phyloP scores from a whole-genome alignment of 108 stramenopile genomes.

The Skeletonema marinoi region DNA sequence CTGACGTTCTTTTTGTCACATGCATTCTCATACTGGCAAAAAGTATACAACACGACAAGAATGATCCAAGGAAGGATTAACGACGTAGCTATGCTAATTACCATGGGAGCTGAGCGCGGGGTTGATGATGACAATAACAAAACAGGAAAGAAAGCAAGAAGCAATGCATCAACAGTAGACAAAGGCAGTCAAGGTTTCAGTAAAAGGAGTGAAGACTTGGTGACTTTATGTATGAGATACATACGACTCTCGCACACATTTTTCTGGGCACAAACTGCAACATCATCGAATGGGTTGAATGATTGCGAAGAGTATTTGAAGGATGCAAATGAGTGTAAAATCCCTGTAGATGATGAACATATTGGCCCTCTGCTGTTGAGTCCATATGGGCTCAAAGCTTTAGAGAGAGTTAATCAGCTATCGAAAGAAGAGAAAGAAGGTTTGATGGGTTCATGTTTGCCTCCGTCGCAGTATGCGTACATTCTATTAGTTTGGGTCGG shows the following conservation, averaged over 20 bases:
- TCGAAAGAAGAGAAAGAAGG: constrained; percentile 32
- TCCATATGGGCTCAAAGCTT: constrained; percentile 28
- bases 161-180: background rate
- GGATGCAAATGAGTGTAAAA: background rate
- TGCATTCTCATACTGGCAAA: constrained; percentile 42
- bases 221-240: constrained; percentile 33
- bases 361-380: constrained; percentile 49
- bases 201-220: constrained; percentile 17
- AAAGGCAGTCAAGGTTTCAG: constrained; percentile 12
- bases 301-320: constrained; percentile 1
- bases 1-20: constrained; percentile 50
- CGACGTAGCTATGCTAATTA: constrained; percentile 51
- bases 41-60: constrained; percentile 42
- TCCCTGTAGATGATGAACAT: background rate
- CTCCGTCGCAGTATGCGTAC: constrained; percentile 51
- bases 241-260: constrained; percentile 47
- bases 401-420: constrained; percentile 27
- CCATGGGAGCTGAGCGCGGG: constrained; percentile 30
- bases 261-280: constrained; percentile 53
- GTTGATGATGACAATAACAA: background rate
- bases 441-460: constrained; percentile 37
- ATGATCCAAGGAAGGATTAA: constrained; percentile 56
- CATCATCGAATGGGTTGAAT: constrained; percentile 12
- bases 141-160: background rate
- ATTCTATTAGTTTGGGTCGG: constrained; percentile 54